A percentile compares a stretch with the other conserved stretches of the same genome.
Conservation (phyloP, 31 red algal species). For the Endocladia muricata region DNA sequence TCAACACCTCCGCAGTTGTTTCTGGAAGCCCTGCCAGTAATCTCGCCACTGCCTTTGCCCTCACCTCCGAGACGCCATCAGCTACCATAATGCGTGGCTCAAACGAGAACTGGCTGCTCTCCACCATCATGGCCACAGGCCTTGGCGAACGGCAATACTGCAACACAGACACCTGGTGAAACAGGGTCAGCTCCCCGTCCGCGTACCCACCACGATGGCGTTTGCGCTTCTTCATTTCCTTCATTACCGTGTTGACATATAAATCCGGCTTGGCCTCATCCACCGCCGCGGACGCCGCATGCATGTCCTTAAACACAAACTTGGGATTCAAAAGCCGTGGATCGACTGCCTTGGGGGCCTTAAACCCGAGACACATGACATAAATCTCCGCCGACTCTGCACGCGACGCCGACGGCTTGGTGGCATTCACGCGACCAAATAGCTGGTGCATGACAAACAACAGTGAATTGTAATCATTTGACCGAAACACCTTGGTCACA, state of each 20-base stretch:
- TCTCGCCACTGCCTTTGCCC: conserved; percentile 31
- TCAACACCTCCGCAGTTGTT: conserved; percentile 55
- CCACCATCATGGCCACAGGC: conserved; percentile 71
- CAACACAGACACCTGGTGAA: conserved; percentile 43
- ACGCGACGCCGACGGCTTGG: conserved; percentile 87
- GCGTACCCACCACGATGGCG: conserved; percentile 62
- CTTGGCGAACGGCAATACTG: conserved; percentile 57
- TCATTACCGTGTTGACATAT: conserved; percentile 61
- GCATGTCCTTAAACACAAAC: conserved; percentile 90
- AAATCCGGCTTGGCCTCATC: conserved; percentile 37
- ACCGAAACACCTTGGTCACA: conserved; percentile 95
- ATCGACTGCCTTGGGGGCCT: conserved; percentile 76
- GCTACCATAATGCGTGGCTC: conserved; percentile 19
- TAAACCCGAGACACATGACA: conserved; percentile 78
- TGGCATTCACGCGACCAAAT: conserved; percentile 80
- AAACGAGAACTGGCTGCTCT: conserved; percentile 66
- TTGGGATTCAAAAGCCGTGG: conserved; percentile 82
- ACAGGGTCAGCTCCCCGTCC: conserved; percentile 60
- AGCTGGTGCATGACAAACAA: conserved; percentile 92
- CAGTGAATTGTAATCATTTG: conserved; percentile 90
- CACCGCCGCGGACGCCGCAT: background rate
- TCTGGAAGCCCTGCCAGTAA: conserved; percentile 31
- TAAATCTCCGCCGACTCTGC: conserved; percentile 96
- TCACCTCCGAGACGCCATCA: conserved; percentile 9
- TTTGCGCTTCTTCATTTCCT: conserved; percentile 60